Conservation (phyloP, 495 filamentous ascomycete genomes). For the Hypoxylon crocopeplum region DNA sequence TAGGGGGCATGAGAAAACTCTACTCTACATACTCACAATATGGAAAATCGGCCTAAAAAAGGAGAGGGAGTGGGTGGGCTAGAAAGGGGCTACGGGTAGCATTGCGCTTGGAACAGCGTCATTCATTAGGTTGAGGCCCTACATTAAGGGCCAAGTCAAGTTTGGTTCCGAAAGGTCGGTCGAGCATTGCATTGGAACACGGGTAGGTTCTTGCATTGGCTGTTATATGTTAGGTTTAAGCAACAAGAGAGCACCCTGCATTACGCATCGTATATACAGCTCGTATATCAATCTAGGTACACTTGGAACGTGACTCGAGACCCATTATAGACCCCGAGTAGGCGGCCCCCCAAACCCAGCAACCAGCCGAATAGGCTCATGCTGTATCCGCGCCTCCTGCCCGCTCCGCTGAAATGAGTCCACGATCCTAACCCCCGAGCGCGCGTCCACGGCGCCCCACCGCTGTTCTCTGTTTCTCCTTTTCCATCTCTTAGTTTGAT, state of each 20-base stretch:
- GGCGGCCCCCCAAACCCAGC: constrained; percentile 33
- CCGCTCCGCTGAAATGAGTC: constrained; percentile 28
- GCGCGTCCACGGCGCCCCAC: constrained; percentile 50
- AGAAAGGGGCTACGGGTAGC: no score
- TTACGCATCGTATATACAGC: neutral
- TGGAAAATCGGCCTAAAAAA: no score
- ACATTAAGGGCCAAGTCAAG: no score
- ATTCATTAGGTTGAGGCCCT: no score
- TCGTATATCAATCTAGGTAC: neutral
- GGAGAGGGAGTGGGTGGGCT: no score
- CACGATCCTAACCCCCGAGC: constrained; percentile 38
- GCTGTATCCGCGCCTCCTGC: constrained; percentile 5
- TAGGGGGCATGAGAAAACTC: no score
- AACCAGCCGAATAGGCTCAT: constrained; percentile 17
- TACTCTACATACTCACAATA: no score
- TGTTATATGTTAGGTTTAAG: neutral
- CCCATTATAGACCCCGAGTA: constrained; percentile 8
- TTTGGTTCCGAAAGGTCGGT: no score
- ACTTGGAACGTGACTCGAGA: no score
- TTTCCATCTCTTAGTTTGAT: neutral
- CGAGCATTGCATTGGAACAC: neutral
- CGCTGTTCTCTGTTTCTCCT: constrained; percentile 49
- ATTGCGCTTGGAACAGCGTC: no score
- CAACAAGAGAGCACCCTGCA: neutral
- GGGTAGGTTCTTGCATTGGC: neutral